Conservation (phyloP, 306 rosid species). For the Lithocarpus polystachyus region DNA sequence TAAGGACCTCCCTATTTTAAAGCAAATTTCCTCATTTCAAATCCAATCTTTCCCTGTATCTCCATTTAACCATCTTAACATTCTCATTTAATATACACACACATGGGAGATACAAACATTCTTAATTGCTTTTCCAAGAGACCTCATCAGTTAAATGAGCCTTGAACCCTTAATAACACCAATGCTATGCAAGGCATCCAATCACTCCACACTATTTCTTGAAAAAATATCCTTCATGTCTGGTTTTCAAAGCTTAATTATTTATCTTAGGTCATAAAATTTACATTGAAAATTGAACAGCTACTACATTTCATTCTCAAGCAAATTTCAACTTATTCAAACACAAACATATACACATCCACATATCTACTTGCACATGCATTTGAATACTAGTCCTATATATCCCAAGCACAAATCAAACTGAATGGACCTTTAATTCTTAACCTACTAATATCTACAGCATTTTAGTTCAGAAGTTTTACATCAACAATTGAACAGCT, state of each 20-base stretch:
- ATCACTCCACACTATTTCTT: neutral
- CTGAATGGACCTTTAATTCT: neutral
- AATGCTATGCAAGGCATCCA: neutral
- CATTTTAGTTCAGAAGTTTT: neutral
- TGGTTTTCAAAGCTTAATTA: neutral
- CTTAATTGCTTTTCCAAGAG: neutral
- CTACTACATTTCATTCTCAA: neutral
- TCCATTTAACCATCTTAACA: too few relatives aligned
- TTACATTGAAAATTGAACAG: neutral
- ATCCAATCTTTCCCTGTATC: too few relatives aligned
- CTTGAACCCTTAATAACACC: neutral
- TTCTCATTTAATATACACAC: neutral
- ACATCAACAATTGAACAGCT: neutral
- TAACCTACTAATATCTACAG: neutral
- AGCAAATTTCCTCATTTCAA: too few relatives aligned
- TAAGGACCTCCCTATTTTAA: too few relatives aligned
- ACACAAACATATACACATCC: neutral
- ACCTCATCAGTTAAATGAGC: neutral
- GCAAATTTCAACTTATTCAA: neutral
- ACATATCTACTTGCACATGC: neutral
- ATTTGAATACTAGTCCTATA: conserved; percentile 1
- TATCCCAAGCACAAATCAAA: neutral
- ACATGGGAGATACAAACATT: neutral
- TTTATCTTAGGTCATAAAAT: neutral
- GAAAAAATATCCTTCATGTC: neutral